Percentiles rank a stretch among this genome's conserved stretches.
Conservation (phyloP, 176 grass and related monocot genomes). For the Carex scoparia region DNA sequence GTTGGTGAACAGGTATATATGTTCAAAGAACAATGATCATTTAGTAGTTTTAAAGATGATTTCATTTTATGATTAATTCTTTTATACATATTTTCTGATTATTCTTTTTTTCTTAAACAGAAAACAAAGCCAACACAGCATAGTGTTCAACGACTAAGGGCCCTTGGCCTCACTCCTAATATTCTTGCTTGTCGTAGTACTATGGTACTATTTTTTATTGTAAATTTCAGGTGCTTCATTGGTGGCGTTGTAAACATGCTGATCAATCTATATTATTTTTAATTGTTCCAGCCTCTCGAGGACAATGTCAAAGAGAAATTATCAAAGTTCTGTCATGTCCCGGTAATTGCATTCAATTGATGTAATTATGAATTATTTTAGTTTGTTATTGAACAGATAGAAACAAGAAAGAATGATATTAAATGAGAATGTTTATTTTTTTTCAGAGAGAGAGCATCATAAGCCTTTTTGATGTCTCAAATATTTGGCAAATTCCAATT, state of each 20-base stretch:
- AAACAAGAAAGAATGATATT: neutral
- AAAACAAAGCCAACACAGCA: slow-evolving; percentile 58
- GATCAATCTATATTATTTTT: slow-evolving; percentile 10
- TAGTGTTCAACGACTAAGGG: slow-evolving; percentile 44
- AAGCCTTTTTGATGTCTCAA: slow-evolving; percentile 43
- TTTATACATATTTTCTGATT: neutral
- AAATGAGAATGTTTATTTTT: slow-evolving; percentile 10
- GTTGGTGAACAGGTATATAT: slow-evolving; percentile 47
- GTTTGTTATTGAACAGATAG: neutral
- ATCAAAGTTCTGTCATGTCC: slow-evolving; percentile 45
- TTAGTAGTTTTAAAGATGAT: neutral
- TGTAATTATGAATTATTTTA: neutral
- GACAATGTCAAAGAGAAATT: slow-evolving; percentile 44
- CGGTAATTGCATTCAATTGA: slow-evolving; percentile 9
- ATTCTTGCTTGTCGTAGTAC: slow-evolving; percentile 45
- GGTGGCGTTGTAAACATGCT: neutral
- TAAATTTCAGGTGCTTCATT: neutral
- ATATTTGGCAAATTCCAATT: slow-evolving; percentile 49
- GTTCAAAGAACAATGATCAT: neutral
- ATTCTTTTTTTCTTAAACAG: slow-evolving; percentile 15
- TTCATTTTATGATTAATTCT: neutral
- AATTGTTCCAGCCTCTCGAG: slow-evolving; percentile 29
- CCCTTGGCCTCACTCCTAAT: slow-evolving; percentile 39
- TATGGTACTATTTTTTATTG: slow-evolving; percentile 22
- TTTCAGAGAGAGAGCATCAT: slow-evolving; percentile 36